Percentiles rank a stretch among this genome's conserved stretches.
Evolutionary conservation across 129 eudicot species (phyloP).

Genomic region (Ambrosia trifida): DNA sequence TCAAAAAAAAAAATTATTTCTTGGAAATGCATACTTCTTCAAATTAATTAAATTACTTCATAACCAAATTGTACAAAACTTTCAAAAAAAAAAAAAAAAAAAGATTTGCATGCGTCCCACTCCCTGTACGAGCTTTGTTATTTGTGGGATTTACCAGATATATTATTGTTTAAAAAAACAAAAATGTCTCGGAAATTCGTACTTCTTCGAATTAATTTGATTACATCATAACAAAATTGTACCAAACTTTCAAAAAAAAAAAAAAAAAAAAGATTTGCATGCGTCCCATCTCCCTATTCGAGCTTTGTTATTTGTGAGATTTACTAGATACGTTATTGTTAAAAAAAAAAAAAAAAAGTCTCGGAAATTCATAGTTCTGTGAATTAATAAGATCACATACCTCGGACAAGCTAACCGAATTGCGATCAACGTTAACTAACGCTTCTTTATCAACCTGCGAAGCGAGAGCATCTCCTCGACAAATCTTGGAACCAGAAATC

Average conservation of each 20-base stretch:
- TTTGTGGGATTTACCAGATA: too few species aligned
- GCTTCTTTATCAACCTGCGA: constrained; percentile 56
- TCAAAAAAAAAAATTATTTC: too few species aligned
- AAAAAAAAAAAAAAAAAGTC: neutral
- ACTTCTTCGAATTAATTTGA: neutral
- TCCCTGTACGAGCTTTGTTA: too few species aligned
- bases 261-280: too few species aligned
- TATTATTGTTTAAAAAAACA: too few species aligned
- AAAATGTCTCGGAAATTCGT: neutral
- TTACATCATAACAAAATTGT: neutral
- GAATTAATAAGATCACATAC: constrained; percentile 21
- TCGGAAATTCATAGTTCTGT: neutral
- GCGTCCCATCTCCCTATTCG: too few species aligned
- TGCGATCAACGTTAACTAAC: constrained; percentile 46
- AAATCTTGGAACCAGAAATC: constrained; percentile 55
- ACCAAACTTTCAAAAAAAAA: neutral
- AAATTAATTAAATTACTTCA: neutral
- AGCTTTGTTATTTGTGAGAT: too few species aligned
- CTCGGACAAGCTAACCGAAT: constrained; percentile 47
- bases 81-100: neutral
- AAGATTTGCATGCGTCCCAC: too few species aligned
- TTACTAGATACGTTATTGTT: too few species aligned
- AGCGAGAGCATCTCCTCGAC: constrained; percentile 59
- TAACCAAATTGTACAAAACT: neutral
- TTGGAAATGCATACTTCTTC: too few species aligned